Evolutionary conservation across 768 basidiomycete species (phyloP), one percentile per base, ranked within the genome.

Genomic region (Tephrocybe sp.): DNA sequence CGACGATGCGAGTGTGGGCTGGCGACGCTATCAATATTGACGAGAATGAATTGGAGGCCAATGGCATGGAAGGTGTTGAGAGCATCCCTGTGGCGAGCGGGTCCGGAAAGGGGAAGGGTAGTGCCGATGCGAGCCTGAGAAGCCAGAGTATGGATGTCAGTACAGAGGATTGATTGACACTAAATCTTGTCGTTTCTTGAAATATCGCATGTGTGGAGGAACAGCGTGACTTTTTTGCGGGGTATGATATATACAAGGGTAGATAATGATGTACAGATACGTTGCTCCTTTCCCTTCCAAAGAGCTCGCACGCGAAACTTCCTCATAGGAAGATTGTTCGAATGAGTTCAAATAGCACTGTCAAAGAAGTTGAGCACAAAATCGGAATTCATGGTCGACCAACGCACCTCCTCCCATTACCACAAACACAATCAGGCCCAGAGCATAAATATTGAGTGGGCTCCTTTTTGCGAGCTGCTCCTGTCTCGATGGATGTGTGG

Each of bases 1-100:
- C 96, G 13, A 92, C 89, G 14, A 89, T 92, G 80, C 88, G 92
- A 17, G 85, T 98, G 30, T 95, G 92, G 84, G 90, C 92, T 2
- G 91, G 90, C 2, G 95, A 93, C 46, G 88, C 87, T 58, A 83
- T 93, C 51, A 87, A 83, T 60, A 77, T 96, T 26, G 84, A 91
- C 51, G 86, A 88, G 55, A 86, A 85, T 66, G 92, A 96, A 62
- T 73, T 97, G 48, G 94, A 96, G 65, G 74, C 74, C 39, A 87
- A 88, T 54, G 76, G 78, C 10, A 90, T 90, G 89, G 80, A 91
- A 60, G 89, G 85, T 20, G 61, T 89, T 4, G 88, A 89, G 65
- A 64, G 60, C 48, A 68, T 69, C 58, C 56, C 49, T 40, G 55
- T 53, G 13, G 60, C 59, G 12, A 61, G 64, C 22, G 60, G 57